Conservation (phyloP, 441 rosid species). For the Pelargonium australe region DNA sequence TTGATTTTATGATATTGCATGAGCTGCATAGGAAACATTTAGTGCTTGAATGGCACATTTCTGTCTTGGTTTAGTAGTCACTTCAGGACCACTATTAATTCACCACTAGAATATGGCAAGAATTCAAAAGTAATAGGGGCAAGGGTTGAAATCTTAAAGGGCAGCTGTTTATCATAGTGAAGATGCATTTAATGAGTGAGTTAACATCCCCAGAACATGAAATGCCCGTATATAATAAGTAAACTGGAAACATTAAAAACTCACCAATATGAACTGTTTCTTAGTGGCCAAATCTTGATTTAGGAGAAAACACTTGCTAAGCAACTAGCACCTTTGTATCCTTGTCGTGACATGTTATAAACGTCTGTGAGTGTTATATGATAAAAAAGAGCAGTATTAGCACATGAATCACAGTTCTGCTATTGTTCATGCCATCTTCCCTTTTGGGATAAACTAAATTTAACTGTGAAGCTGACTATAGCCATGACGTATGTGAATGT, state of each 20-base stretch:
- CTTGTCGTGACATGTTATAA: background rate
- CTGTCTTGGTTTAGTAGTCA: background rate
- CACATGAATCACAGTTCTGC: background rate
- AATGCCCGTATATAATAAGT: too few species aligned
- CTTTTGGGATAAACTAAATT: background rate
- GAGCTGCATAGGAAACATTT: background rate
- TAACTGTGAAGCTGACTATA: background rate
- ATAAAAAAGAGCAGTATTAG: too few species aligned
- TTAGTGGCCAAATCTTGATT: background rate
- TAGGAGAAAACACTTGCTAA: background rate
- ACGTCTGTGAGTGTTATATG: too few species aligned
- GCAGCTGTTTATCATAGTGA: background rate
- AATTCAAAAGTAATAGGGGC: background rate
- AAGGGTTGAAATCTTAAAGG: background rate
- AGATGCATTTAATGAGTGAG: background rate
- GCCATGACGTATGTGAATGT: background rate
- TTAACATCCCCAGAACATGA: background rate
- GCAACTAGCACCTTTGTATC: background rate
- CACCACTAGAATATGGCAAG: background rate
- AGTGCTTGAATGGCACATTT: background rate
- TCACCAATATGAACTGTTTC: background rate
- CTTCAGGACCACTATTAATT: background rate
- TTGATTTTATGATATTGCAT: background rate
- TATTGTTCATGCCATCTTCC: background rate
- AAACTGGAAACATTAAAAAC: background rate